Evolutionary conservation across 371 early-diverging fungal species (phyloP), one percentile per base, ranked within the genome.

Genomic region (Mucor sp.): DNA sequence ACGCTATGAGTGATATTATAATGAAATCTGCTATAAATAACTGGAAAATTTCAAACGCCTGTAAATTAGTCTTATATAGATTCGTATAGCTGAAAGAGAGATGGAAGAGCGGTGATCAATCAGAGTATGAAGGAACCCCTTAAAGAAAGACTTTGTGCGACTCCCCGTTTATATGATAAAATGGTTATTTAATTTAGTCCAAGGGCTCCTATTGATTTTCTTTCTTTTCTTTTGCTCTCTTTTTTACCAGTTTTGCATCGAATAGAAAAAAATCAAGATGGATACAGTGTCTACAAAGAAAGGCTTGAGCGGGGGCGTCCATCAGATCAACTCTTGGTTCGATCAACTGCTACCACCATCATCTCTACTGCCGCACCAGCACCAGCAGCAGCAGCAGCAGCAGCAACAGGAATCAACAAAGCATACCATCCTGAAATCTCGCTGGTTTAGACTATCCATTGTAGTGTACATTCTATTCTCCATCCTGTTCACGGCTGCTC

Each of bases 401-500:
- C 67, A 67, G 25, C 61, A 60, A 28, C 53, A 66, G 71, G 69
- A 58, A 70, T 64, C 32, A 65, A 56, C 48, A 63, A 68, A 47
- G 17, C 32, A 47, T 14, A 17, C 23, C 15, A n/a, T 66, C 9
- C 30, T 67, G 19, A 68, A 63, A 30, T 67, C 77, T 33, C 74
- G 70, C 15, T 71, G 70, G 66, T 47, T 74, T 25, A 69, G 78
- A 62, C 71, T 76, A 50, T 23, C 70, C 32, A 19, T 70, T 0
- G 57, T 82, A 7, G 68, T 78, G 37, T 82, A 82, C 56, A 57
- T 74, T 28, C 50, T 73, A 21, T 82, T 82, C 62, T 82, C 78
- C 4, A 62, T 80, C 35, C 67, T 78, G 25, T 55, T 82, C 17
- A 70, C 78, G 0, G 30, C 74, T 63, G 61, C 69, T 58, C 82